These are phyloP conservation scores for Fimicolochytrium jonesii DNA, from an alignment of 192 early-diverging fungal species.

Conservation along the genomic window DNA sequence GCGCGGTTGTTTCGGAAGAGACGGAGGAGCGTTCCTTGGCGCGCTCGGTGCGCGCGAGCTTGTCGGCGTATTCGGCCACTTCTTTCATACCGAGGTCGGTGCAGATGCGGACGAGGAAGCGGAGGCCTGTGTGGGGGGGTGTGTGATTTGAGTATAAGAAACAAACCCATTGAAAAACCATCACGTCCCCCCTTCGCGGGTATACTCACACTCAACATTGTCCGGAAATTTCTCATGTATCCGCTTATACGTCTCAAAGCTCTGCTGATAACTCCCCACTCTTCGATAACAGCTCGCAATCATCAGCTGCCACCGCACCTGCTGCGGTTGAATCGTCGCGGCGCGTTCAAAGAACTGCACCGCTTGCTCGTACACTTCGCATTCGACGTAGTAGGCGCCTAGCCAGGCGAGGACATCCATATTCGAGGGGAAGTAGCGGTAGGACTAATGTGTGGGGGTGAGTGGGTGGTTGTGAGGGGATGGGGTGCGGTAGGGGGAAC, in stretches of 20 bases:
- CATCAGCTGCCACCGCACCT: slow-evolving; percentile 60
- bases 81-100: slow-evolving; percentile 60
- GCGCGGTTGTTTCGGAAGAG: not conserved
- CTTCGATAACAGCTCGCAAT: slow-evolving; percentile 51
- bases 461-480: not conserved
- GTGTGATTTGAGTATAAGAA: not conserved
- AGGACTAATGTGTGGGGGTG: slow-evolving; percentile 33
- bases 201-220: slow-evolving; percentile 49
- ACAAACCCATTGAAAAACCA: not conserved
- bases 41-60: slow-evolving; percentile 43
- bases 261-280: slow-evolving; percentile 52
- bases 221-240: slow-evolving; percentile 55
- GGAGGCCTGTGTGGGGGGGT: slow-evolving; percentile 32
- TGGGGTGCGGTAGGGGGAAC: too few species aligned
- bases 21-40: slow-evolving; percentile 22
- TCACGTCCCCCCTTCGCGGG: not conserved
- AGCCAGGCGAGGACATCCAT: slow-evolving; percentile 58
- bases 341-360: slow-evolving; percentile 56
- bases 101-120: slow-evolving; percentile 57
- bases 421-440: slow-evolving; percentile 54
- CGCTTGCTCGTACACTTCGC: slow-evolving; percentile 59
- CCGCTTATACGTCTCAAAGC: slow-evolving; percentile 52
- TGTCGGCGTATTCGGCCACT: slow-evolving; percentile 47
- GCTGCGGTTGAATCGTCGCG: slow-evolving; percentile 42
- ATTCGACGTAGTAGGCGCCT: slow-evolving; percentile 60